Evolutionary conservation across 2,329 filamentous ascomycete species (phyloP).

Genomic region (Fusarium annulatum): DNA sequence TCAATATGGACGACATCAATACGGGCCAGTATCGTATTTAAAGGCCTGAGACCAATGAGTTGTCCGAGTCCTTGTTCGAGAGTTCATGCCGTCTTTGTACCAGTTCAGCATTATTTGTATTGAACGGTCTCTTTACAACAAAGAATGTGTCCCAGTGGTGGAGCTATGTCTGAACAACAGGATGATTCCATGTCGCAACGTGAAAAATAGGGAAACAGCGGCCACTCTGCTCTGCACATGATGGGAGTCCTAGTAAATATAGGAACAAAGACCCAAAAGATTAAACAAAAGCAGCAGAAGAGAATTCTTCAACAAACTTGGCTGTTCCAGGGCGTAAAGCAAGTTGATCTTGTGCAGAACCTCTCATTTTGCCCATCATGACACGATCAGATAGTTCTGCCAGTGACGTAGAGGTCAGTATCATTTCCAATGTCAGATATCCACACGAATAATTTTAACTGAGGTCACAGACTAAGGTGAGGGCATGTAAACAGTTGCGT

Average conservation of each 20-base stretch:
- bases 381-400: fast-evolving
- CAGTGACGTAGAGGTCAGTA: fast-evolving
- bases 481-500: background rate
- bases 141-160: background rate
- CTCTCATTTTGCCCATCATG: fast-evolving
- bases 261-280: fast-evolving
- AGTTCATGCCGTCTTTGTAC: background rate
- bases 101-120: fast-evolving
- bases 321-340: fast-evolving
- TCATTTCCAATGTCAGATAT: too few relatives aligned
- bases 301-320: fast-evolving
- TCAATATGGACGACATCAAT: fast-evolving
- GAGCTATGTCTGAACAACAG: background rate
- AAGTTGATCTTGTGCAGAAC: background rate
- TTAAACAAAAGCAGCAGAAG: background rate
- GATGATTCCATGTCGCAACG: too few relatives aligned
- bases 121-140: background rate
- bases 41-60: background rate
- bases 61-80: fast-evolving
- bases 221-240: too few relatives aligned
- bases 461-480: fast-evolving
- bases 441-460: fast-evolving
- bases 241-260: fast-evolving
- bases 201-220: background rate
- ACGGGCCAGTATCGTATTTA: background rate